Evolutionary conservation across 352 stramenopile species (phyloP).

Genomic region (Globisporangium carolinianum): DNA sequence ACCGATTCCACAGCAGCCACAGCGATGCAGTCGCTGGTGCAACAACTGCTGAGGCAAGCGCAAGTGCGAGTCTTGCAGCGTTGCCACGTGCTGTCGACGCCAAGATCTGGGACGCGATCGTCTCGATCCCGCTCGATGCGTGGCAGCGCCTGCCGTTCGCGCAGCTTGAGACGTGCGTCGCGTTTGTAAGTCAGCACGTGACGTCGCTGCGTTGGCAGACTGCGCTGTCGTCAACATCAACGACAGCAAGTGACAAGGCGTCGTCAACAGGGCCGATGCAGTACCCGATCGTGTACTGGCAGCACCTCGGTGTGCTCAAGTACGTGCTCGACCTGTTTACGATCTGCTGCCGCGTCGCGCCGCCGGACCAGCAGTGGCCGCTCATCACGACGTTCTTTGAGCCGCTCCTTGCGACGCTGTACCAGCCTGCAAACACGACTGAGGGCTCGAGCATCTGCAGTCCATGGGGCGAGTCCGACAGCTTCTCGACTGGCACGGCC

Average conservation of each 20-base stretch:
- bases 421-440: constrained; percentile 63
- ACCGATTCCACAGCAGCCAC: constrained; percentile 46
- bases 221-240: constrained; percentile 14
- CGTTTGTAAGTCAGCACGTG: constrained; percentile 58
- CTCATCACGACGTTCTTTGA: constrained; percentile 74
- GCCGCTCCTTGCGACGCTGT: constrained; percentile 70
- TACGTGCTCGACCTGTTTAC: constrained; percentile 75
- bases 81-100: constrained; percentile 53
- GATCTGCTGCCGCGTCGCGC: constrained; percentile 48
- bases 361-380: constrained; percentile 58
- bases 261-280: constrained; percentile 11
- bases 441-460: constrained; percentile 57
- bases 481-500: constrained; percentile 60
- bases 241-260: constrained; percentile 5
- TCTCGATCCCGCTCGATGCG: constrained; percentile 31
- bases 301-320: constrained; percentile 65
- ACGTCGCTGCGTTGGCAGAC: constrained; percentile 50
- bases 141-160: constrained; percentile 42
- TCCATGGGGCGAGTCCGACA: constrained; percentile 69
- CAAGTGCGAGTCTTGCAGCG: constrained; percentile 10
- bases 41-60: background rate
- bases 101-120: constrained; percentile 62
- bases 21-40: constrained; percentile 9
- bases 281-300: constrained; percentile 62
- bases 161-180: constrained; percentile 39